Evolutionary conservation across 495 filamentous ascomycete genomes (phyloP), one percentile per base, ranked within the genome.

Genomic region (Penicillium longicatenatum): DNA sequence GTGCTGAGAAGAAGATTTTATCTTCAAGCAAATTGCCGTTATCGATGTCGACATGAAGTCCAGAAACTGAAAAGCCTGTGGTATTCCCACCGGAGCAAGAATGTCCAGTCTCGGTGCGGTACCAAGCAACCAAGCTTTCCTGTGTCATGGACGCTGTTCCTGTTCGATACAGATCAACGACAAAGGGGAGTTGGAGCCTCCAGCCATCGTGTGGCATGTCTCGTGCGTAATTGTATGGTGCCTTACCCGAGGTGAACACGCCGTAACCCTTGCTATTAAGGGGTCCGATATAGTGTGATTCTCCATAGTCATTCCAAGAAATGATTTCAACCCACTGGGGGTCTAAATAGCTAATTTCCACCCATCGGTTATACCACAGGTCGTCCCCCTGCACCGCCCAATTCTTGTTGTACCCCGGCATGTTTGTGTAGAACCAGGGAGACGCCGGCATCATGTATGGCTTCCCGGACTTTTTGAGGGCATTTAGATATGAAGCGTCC

Each of bases 361-460:
- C 73, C 90, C 89, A 94, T 6, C 90, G 84, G 54, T 86, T 79
- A 49, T 84, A 82, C 90, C 90, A 93, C 4, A 91, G 74, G 33
- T 83, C 81, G 57, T 91, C 89, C 33, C 85, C 84, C 2, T 82
- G 82, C 68, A 83, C 89, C 29, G 89, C 79, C 88, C 88, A 92
- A 60, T 90, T 89, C 66, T 92, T 92, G 57, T 74, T 73, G 67
- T 81, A 89, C 37, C 82, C 79, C 0, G 89, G 85, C 17, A 91
- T 75, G 51, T 88, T 86, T 65, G 78, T 80, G 60, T 88, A 93
- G 69, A 92, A 91, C 84, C 86, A 91, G 2, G 89, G 89, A 16
- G 86, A 86, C 14, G 90, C 84, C 16, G 84, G 82, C 89, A 91
- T 91, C 89, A 92, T 91, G 71, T 86, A 92, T 3, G 83, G 75